Percentiles rank a stretch among this genome's conserved stretches.
phyloP scores from a whole-genome alignment of 768 basidiomycete genomes.

The Kwoniella europaea region DNA sequence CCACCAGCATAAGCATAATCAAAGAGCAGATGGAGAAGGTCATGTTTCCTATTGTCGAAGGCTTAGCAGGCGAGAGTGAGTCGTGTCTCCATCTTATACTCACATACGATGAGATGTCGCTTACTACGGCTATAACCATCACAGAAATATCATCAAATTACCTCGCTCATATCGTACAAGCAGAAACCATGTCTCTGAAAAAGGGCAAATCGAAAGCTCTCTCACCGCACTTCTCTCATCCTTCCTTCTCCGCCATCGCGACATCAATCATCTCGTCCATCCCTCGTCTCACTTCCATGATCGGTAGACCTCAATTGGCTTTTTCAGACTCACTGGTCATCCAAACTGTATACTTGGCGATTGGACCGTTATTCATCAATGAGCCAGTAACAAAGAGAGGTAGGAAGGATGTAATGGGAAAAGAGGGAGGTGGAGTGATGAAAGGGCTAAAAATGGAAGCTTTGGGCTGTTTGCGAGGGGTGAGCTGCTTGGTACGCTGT shows the following conservation, averaged over 20 bases:
- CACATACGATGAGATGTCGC: not conserved
- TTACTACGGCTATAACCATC: not conserved
- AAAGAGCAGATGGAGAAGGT: slow-evolving; percentile 80
- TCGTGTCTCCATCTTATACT: not conserved
- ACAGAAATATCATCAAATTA: slow-evolving; percentile 43
- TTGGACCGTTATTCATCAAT: slow-evolving; percentile 92
- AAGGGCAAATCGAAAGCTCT: slow-evolving; percentile 23
- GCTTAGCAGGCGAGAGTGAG: slow-evolving; percentile 54
- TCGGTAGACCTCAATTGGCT: slow-evolving; percentile 70
- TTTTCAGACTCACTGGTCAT: slow-evolving; percentile 94
- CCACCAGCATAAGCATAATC: slow-evolving; percentile 72
- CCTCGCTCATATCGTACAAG: slow-evolving; percentile 33
- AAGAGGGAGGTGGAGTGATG: slow-evolving; percentile 75
- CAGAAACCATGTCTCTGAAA: slow-evolving; percentile 19
- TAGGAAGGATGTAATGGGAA: slow-evolving; percentile 64
- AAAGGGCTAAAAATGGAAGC: slow-evolving; percentile 80
- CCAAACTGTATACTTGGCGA: slow-evolving; percentile 86
- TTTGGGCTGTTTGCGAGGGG: slow-evolving; percentile 79
- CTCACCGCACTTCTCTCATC: slow-evolving; percentile 39
- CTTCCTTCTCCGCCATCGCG: slow-evolving; percentile 61
- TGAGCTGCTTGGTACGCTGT: slow-evolving; percentile 63
- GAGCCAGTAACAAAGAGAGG: slow-evolving; percentile 68
- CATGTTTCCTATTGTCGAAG: slow-evolving; percentile 86
- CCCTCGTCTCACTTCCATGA: slow-evolving; percentile 74
- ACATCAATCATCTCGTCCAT: slow-evolving; percentile 73